Evolutionary conservation across 2,329 filamentous ascomycete genomes (phyloP).

Genomic region (Emmonsiellopsis sp.): DNA sequence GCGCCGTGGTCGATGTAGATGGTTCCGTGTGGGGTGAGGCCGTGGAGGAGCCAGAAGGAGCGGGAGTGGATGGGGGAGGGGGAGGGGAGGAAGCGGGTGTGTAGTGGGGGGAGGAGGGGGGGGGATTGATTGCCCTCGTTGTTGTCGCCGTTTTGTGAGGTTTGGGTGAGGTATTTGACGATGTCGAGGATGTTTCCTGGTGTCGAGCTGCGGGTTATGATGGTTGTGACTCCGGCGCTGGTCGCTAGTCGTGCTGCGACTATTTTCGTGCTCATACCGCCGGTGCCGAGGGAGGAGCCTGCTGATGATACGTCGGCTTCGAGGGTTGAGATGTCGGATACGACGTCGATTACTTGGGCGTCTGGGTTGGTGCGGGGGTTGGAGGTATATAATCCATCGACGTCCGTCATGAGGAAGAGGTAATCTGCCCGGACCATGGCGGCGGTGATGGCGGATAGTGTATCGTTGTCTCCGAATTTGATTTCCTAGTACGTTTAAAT

Average conservation of each 20-base stretch:
- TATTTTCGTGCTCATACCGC: conserved; percentile 97
- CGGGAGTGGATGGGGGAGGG: conserved; percentile 78
- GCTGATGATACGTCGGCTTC: conserved; percentile 85
- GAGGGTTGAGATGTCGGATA: conserved; percentile 75
- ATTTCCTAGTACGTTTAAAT: conserved; percentile 56
- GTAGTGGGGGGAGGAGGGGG: conserved; percentile 24
- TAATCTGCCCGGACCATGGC: conserved; percentile 97
- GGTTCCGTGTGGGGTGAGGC: conserved; percentile 79
- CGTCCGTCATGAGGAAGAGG: conserved; percentile 97
- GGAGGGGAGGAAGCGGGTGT: conserved; percentile 88
- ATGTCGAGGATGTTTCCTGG: conserved; percentile 87
- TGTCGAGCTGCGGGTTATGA: conserved; percentile 89
- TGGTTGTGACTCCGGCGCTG: conserved; percentile 86
- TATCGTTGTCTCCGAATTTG: conserved; percentile 99
- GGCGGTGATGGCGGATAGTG: conserved; percentile 88
- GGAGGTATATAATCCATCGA: conserved; percentile 94
- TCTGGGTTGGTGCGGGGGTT: conserved; percentile 81
- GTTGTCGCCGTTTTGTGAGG: conserved; percentile 21
- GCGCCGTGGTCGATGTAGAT: conserved; percentile 91
- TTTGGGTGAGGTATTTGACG: conserved; percentile 56
- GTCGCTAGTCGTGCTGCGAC: conserved; percentile 85
- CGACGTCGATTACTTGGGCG: conserved; percentile 81
- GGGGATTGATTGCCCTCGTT: not conserved
- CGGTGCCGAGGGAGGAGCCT: conserved; percentile 81
- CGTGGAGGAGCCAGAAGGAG: conserved; percentile 95